A percentile compares a stretch with the other conserved stretches of the same genome.
phyloP scores from a whole-genome alignment of 495 filamentous ascomycete genomes.

The Venustampulla echinocandica region DNA sequence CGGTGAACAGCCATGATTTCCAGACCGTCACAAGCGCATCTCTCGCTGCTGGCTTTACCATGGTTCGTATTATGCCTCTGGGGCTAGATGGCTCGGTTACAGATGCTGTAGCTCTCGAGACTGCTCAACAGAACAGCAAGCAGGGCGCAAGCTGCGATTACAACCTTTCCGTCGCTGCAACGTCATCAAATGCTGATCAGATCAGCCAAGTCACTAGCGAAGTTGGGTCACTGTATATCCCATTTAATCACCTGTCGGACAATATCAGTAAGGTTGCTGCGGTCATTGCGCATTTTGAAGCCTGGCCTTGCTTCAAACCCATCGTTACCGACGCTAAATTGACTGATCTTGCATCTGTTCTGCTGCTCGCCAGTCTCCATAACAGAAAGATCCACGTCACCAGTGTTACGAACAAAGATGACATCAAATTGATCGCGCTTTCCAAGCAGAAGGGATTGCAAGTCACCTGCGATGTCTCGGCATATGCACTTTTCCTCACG shows the following conservation, averaged over 20 bases:
- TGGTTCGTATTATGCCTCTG: conserved; percentile 76
- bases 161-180: conserved; percentile 79
- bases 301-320: conserved; percentile 74
- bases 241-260: conserved; percentile 78
- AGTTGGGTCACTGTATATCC: conserved; percentile 78
- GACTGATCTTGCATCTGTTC: conserved; percentile 71
- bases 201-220: conserved; percentile 63
- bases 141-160: conserved; percentile 65
- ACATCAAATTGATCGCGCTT: conserved; percentile 70
- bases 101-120: conserved; percentile 60
- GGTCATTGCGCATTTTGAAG: conserved; percentile 71
- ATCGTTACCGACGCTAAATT: conserved; percentile 82
- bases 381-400: conserved; percentile 78
- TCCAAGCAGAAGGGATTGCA: conserved; percentile 76
- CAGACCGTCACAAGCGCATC: conserved; percentile 64
- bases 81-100: conserved; percentile 65
- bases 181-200: conserved; percentile 66
- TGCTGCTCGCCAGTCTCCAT: conserved; percentile 74
- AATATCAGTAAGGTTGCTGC: conserved; percentile 83
- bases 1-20: conserved; percentile 58
- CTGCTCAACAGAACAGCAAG: conserved; percentile 68
- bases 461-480: conserved; percentile 77
- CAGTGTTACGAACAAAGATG: conserved; percentile 73
- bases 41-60: conserved; percentile 69
- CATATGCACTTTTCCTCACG: conserved; percentile 73